Base-by-base conservation (phyloP, 768 basidiomycete species). In the Pulveroboletus sp. region DNA sequence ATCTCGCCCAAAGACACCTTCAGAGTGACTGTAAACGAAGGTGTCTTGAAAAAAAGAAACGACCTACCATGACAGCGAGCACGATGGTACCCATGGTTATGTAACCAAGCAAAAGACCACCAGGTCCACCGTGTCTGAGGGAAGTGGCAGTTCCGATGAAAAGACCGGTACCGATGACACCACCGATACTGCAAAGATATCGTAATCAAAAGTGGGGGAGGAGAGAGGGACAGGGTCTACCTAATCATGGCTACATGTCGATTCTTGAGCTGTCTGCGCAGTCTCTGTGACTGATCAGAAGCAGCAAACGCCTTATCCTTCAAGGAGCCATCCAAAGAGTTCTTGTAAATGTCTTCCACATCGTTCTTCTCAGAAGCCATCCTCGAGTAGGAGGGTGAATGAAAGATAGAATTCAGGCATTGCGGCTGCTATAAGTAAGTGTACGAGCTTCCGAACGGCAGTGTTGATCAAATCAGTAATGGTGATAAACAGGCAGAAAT, bases 231-330 rank as follows among this genome's bases (percentile, higher is more conserved):
- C 6, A 24, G 7, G 14, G 11, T 68, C 41, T 43, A 74, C 84
- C 86, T 87, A 56, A 89, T 89, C 86, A 89, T 88, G 43, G 87
- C 84, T 50, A 90, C 76, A 63, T 90, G 89, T 16, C 88, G 74
- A 60, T 86, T 88, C 65, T 86, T 86, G 55, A 86, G 70, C 65
- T 86, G 83, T 40, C 83, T 76, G 11, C 76, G 68, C 34, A 85
- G 78, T 36, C 23, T 53, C 0, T 39, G 47, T 6, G 43, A 43
- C 3, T 13, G 38, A 17, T 2, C 1, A 7, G 44, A 10, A 12
- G 48, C 2, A 5, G 47, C 26, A 2, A 49, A 53, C 34, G 68
- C 66, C 19, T 61, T 49, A 12, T 68, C 66, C 9, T 50, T 53
- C 1, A 56, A 7, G 22, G 63, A 69, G 35, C 7, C 45, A 0